Evolutionary conservation across 768 basidiomycete species (phyloP).

Genomic region (Russula dissimulans): DNA sequence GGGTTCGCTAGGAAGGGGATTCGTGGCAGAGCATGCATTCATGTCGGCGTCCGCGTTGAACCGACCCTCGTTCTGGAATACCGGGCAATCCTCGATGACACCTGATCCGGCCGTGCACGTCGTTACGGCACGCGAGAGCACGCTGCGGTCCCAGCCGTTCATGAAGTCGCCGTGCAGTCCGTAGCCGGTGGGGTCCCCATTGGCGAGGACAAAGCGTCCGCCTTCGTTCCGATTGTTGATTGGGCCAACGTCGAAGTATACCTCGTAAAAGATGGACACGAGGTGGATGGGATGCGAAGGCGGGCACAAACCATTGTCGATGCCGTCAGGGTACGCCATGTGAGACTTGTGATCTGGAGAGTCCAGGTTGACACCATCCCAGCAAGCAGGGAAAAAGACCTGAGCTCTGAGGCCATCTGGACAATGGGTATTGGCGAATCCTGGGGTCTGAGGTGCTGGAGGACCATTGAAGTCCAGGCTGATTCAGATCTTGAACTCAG

Average conservation of each 20-base stretch:
- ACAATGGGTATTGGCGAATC: constrained; percentile 21
- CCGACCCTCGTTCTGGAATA: constrained; percentile 4
- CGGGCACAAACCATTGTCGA: constrained; percentile 4
- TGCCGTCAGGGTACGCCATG: constrained; percentile 26
- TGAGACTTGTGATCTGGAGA: constrained; percentile 32
- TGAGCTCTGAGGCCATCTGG: constrained; percentile 26
- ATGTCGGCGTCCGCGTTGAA: not conserved
- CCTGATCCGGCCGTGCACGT: constrained; percentile 20
- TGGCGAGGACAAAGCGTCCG: constrained; percentile 32
- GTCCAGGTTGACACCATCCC: constrained; percentile 34
- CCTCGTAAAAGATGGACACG: constrained; percentile 36
- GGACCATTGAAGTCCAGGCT: constrained; percentile 5
- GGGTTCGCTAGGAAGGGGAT: not conserved
- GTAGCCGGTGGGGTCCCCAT: constrained; percentile 37
- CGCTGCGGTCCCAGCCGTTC: constrained; percentile 34
- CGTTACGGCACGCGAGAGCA: constrained; percentile 33
- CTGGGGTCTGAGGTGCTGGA: constrained; percentile 1
- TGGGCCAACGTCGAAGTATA: constrained; percentile 23
- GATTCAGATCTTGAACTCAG: not conserved
- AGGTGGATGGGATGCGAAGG: constrained; percentile 27
- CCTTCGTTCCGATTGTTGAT: constrained; percentile 25
- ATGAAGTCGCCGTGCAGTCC: constrained; percentile 33
- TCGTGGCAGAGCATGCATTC: not conserved
- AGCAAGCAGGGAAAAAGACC: constrained; percentile 29
- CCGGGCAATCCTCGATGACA: constrained; percentile 6